phyloP scores from a whole-genome alignment of 2,329 filamentous ascomycete genomes.

The Microdochium trichocladiopsis region DNA sequence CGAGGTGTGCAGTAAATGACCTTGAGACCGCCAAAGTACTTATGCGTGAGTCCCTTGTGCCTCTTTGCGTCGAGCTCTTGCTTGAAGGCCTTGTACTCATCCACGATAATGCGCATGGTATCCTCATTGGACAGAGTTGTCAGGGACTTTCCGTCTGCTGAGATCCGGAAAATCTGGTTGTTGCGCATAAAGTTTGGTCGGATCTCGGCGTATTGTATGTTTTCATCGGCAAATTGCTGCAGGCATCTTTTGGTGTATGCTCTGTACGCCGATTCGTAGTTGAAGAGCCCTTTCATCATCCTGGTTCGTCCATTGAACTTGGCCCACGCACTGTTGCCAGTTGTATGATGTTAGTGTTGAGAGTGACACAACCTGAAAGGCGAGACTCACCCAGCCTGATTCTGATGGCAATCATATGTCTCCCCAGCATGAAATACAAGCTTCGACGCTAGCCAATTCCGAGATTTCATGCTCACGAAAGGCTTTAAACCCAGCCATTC shows the following conservation, averaged over 20 bases:
- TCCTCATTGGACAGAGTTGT: slow-evolving; percentile 34
- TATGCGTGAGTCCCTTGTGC: slow-evolving; percentile 1
- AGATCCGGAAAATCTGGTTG: slow-evolving; percentile 37
- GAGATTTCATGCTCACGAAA: neutral
- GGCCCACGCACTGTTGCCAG: slow-evolving; percentile 39
- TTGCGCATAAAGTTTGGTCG: slow-evolving; percentile 50
- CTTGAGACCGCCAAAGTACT: slow-evolving; percentile 47
- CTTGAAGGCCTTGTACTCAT: slow-evolving; percentile 37
- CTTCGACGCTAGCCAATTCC: slow-evolving; percentile 52
- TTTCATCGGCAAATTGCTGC: slow-evolving; percentile 46
- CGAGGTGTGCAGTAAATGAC: slow-evolving; percentile 55
- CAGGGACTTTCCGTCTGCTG: slow-evolving; percentile 31
- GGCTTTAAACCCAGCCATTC: neutral
- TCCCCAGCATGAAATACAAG: slow-evolving; percentile 56
- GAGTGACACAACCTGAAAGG: neutral
- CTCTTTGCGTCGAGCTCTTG: slow-evolving; percentile 22
- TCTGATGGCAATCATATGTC: slow-evolving; percentile 36
- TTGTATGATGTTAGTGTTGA: slow-evolving; percentile 1
- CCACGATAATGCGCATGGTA: slow-evolving; percentile 44
- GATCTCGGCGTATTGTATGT: slow-evolving; percentile 55
- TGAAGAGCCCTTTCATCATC: slow-evolving; percentile 54
- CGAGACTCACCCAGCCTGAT: neutral
- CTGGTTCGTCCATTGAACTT: slow-evolving; percentile 56
- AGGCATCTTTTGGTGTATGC: slow-evolving; percentile 48
- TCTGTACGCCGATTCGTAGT: slow-evolving; percentile 48